Evolutionary conservation across 1,139 yeast genomes (phyloP).

Genomic region (Candida tetrigidarum): DNA sequence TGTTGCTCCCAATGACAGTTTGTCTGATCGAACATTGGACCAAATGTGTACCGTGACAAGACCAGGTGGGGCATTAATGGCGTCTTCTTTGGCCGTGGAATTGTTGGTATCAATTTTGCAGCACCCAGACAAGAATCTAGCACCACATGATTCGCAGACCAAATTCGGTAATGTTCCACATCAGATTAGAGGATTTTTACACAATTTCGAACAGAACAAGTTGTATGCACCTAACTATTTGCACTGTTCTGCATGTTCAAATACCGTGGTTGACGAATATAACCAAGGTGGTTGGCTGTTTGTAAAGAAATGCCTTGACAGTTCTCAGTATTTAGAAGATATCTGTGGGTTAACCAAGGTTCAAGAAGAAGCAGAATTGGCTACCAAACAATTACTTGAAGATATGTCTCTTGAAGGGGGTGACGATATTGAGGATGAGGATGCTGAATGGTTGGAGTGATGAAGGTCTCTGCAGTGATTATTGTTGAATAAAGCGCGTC

Average conservation of each 20-base stretch:
- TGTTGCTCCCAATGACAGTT: conserved; percentile 88
- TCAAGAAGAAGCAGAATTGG: conserved; percentile 72
- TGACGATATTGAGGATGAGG: conserved; percentile 9
- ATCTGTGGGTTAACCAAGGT: conserved; percentile 77
- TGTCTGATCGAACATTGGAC: conserved; percentile 84
- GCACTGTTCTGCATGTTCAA: conserved; percentile 87
- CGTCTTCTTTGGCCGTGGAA: conserved; percentile 88
- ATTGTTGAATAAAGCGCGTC: background rate
- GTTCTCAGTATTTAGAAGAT: conserved; percentile 68
- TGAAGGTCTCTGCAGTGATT: background rate
- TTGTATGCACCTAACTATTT: conserved; percentile 73
- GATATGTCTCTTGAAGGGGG: conserved; percentile 38
- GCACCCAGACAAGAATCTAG: conserved; percentile 55
- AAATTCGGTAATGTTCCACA: conserved; percentile 81
- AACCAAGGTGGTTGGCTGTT: conserved; percentile 74
- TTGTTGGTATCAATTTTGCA: conserved; percentile 76
- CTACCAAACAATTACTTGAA: conserved; percentile 43
- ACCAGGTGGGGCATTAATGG: conserved; percentile 92
- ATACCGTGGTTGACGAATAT: conserved; percentile 55
- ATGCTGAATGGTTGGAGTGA: conserved; percentile 14
- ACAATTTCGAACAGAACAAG: conserved; percentile 63
- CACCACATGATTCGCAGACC: conserved; percentile 40
- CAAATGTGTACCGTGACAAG: conserved; percentile 99
- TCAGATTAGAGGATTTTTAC: conserved; percentile 85
- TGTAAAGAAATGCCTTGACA: conserved; percentile 67